These are phyloP conservation scores for Dendrostoma leiphaemia DNA, from an alignment of 2,329 filamentous ascomycete species.

Conservation along the genomic window DNA sequence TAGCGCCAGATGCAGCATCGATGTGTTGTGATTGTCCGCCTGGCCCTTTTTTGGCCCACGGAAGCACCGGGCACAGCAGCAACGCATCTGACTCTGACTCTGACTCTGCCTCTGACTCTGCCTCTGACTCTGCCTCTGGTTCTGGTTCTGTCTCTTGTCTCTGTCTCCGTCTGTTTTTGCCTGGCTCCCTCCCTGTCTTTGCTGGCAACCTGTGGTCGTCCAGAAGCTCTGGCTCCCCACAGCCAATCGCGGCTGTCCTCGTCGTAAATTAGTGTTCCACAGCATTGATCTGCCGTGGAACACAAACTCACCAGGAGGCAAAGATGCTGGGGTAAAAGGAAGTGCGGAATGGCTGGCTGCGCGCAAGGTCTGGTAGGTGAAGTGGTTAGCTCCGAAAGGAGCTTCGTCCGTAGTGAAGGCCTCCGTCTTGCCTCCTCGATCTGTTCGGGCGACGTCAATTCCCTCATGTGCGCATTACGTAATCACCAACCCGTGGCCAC, in stretches of 20 bases:
- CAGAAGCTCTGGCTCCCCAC: not conserved
- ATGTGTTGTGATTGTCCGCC: slow-evolving; percentile 10
- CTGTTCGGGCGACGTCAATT: too few species aligned
- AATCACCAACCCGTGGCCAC: not conserved
- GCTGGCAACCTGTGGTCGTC: too few species aligned
- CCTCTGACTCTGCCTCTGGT: too few species aligned
- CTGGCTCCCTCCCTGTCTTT: too few species aligned
- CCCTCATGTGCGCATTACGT: not conserved
- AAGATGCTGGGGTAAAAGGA: not conserved
- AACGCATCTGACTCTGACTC: not conserved
- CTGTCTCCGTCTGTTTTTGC: not conserved
- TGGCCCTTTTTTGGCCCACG: not conserved
- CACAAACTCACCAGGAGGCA: slow-evolving; percentile 15
- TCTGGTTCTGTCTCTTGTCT: slow-evolving; percentile 3
- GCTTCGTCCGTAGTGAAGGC: not conserved
- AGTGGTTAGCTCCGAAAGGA: not conserved
- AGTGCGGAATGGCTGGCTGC: not conserved
- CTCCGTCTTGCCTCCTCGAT: too few species aligned
- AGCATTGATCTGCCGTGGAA: slow-evolving; percentile 6
- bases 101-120: too few species aligned
- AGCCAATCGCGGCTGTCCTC: slow-evolving; percentile 7
- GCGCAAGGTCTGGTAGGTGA: not conserved
- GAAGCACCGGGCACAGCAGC: not conserved
- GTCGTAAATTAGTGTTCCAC: slow-evolving; percentile 17
- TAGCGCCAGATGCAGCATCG: slow-evolving; percentile 15